Evolutionary conservation across 768 basidiomycete genomes (phyloP), one percentile per base, ranked within the genome.

Genomic region (Termitomyces heimii): DNA sequence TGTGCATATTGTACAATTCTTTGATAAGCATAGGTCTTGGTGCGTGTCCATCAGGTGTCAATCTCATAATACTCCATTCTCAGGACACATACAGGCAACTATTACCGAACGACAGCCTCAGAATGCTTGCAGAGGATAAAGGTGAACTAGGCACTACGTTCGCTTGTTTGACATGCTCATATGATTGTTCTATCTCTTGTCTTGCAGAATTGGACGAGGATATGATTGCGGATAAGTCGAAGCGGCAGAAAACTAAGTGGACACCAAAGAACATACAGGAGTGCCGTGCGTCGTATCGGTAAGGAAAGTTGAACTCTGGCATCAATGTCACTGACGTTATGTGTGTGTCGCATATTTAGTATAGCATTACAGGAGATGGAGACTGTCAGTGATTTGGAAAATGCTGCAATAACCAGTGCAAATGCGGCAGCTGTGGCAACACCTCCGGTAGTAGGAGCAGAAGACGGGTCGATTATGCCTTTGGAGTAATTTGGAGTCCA

Each of bases 1-100:
- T 28, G 52, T 83, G 4, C 82, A 86, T 65, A 77, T 93, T 43
- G 81, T 94, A n/a, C 84, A 82, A 46, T 96, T 93, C 72, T 94
- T 79, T 67, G 92, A 94, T 66, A 81, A 80, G 52, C 66, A 72
- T 1, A 73, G 77, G 60, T 80, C 86, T 59, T 88, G 92, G 88
- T 84, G 63, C 14, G 80, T 64, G 22, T 5, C 1, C 1, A 31
- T 7, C 43, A 34, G 26, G 47, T 31, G 8, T 12, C 12, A n/a
- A 8, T 35, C 4, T 6, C 28, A 4, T 37, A 16, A 0, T 34
- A 48, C 22, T 52, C 22, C 13, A 18, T 39, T 32, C 26, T 54
- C 26, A 47, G 14, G 26, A n/a, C 58, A 26, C 12, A 1, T 34
- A 9, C 37, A 91, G 89, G 89, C 79, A 83, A 71, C 87, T 80